phyloP scores from a whole-genome alignment of 2,329 filamentous ascomycete genomes.

The Fusarium chuoi region DNA sequence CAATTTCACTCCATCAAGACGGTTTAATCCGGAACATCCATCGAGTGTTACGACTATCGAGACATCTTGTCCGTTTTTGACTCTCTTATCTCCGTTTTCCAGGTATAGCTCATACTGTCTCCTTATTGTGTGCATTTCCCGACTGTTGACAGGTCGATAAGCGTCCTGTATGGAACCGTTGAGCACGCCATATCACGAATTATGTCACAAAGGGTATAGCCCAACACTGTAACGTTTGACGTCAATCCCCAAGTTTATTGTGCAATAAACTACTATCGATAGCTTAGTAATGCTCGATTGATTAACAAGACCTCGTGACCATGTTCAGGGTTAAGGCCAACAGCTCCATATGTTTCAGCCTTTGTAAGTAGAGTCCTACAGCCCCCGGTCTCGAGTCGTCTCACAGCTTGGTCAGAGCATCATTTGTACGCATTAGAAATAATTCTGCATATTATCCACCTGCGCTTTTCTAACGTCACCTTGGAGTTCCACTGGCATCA shows the following conservation, averaged over 20 bases:
- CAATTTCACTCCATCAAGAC: too few relatives aligned
- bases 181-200: conserved; percentile 37
- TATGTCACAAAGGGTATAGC: conserved; percentile 35
- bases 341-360: too few relatives aligned
- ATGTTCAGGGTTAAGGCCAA: fast-evolving
- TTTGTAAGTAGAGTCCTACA: background rate
- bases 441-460: too few relatives aligned
- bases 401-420: background rate
- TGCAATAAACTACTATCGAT: background rate
- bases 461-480: too few relatives aligned
- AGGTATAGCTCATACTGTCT: background rate
- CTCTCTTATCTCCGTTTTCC: background rate
- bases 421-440: too few relatives aligned
- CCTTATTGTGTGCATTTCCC: conserved; percentile 21
- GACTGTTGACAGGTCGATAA: conserved; percentile 12
- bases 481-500: too few relatives aligned
- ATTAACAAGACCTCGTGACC: fast-evolving
- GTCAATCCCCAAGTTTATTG: conserved; percentile 5
- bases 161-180: conserved; percentile 4
- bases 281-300: background rate
- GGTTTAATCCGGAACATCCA: background rate
- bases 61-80: background rate
- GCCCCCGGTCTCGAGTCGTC: fast-evolving
- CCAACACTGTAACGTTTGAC: conserved; percentile 12
- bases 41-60: conserved; percentile 4